Base-by-base conservation (phyloP, 345 rosid genomes). In the Aquilaria malaccensis region DNA sequence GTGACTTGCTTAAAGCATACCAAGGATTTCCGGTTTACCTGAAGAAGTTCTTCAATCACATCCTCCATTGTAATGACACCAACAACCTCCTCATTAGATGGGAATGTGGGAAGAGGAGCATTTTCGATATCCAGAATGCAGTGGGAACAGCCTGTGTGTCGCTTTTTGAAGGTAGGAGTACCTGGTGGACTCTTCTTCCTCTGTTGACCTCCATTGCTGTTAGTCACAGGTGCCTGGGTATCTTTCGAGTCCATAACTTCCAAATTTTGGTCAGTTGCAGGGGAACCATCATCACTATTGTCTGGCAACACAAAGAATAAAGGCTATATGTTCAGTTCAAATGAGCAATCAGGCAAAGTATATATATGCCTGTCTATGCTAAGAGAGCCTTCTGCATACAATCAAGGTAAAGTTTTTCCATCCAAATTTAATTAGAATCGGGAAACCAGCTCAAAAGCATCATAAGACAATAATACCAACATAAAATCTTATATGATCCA, bases 31-130 rank as follows among this genome's bases (percentile, higher is more conserved):
- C 29, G 54, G 7, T 65, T 69, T 80, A 89, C 97, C 95, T 87
- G 92, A 73, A 93, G 96, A 80, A 93, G 97, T 77, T 93, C 98
- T 81, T 93, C 94, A 45, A 93, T 93, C 60, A 93, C 97, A 60
- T 93, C 98, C 68, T 93, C 98, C 98, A 89, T 84, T 57, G 89
- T 76, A 66, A 93, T 93, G 52, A 89, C 96, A 69, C 97, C 97
- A 62, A 89, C 95, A 13, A 84, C 97, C 68, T 81, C 81, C 72
- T 89, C 94, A 78, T 76, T 75, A 49, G 74, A 59, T 29, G 87
- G 82, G 70, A 83, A 87, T 64, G 83, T 82, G 13, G 89, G 94
- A 60, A 87, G 65, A 5, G 92, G 81, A 61, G 74, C 61, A 71
- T 87, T 89, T 76, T 81, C 90, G 33, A 93, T 63, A 64, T 87